Conservation (phyloP, 2,329 filamentous ascomycete genomes). For the Neonectria neomacrospora region DNA sequence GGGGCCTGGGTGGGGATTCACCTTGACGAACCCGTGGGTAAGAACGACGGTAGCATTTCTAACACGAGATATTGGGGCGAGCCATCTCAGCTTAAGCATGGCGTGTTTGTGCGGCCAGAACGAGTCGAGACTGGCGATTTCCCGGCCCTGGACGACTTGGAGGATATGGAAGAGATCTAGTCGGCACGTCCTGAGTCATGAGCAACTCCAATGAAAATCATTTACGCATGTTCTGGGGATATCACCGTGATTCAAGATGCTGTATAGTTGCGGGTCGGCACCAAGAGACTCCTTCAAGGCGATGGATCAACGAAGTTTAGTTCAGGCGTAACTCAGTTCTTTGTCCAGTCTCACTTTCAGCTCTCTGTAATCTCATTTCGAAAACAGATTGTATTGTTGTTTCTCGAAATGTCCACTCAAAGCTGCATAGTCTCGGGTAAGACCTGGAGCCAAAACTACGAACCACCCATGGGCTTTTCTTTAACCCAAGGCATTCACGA, state of each 20-base stretch:
- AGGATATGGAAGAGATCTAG: constrained; percentile 80
- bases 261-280: not conserved
- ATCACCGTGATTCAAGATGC: not conserved
- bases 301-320: too few relatives aligned
- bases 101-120: constrained; percentile 83
- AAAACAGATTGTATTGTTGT: not conserved
- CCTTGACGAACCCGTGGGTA: constrained; percentile 83
- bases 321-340: not conserved
- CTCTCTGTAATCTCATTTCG: not conserved
- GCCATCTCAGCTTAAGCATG: constrained; percentile 73
- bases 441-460: constrained; percentile 6
- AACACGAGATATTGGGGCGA: constrained; percentile 76
- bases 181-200: not conserved
- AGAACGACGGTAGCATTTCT: constrained; percentile 82
- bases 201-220: not conserved
- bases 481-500: constrained; percentile 5
- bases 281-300: not conserved
- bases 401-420: not conserved
- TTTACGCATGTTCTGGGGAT: not conserved
- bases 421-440: constrained; percentile 7
- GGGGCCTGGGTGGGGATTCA: constrained; percentile 79
- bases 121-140: constrained; percentile 81
- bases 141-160: constrained; percentile 75
- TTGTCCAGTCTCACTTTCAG: not conserved
- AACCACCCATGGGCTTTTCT: constrained; percentile 8